Evolutionary conservation across 2,329 filamentous ascomycete species (phyloP).

Genomic region (Neopestalotiopsis sp.): DNA sequence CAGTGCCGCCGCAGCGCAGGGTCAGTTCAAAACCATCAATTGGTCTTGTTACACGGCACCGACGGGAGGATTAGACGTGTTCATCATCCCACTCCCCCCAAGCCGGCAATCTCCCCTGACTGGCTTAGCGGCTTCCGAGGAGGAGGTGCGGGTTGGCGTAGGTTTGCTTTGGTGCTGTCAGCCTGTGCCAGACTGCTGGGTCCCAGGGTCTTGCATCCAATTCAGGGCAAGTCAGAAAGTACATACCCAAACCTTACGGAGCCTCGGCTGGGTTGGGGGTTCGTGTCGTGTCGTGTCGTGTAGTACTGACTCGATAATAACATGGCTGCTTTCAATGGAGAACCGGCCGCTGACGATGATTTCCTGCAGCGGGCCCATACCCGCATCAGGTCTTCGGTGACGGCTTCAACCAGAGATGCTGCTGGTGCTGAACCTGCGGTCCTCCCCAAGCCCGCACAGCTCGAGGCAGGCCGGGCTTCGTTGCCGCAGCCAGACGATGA

Average conservation of each 20-base stretch:
- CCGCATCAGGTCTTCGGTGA: conserved; percentile 28
- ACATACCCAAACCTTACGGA: too few relatives aligned
- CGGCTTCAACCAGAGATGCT: conserved; percentile 12
- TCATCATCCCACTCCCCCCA: background rate
- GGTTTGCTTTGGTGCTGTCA: background rate
- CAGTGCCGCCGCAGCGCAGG: background rate
- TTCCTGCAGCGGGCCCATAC: conserved; percentile 23
- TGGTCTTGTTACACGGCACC: conserved; percentile 13
- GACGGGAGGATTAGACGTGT: background rate
- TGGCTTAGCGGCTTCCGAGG: background rate
- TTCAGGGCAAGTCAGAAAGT: too few relatives aligned
- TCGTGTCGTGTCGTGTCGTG: too few relatives aligned
- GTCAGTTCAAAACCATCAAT: background rate
- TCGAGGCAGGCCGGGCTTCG: conserved; percentile 44
- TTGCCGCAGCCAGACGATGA: conserved; percentile 40
- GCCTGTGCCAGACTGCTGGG: background rate
- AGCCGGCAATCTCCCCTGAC: conserved; percentile 1
- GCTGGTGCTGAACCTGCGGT: conserved; percentile 33
- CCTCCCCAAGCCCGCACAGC: conserved; percentile 41
- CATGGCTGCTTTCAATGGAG: background rate
- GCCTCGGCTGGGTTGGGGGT: too few relatives aligned
- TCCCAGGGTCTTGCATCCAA: background rate
- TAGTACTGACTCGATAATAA: too few relatives aligned
- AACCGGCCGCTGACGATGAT: background rate
- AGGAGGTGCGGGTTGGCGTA: background rate